Base-by-base conservation (phyloP, 192 early-diverging fungal species). In the Kickxella alabastrina region DNA sequence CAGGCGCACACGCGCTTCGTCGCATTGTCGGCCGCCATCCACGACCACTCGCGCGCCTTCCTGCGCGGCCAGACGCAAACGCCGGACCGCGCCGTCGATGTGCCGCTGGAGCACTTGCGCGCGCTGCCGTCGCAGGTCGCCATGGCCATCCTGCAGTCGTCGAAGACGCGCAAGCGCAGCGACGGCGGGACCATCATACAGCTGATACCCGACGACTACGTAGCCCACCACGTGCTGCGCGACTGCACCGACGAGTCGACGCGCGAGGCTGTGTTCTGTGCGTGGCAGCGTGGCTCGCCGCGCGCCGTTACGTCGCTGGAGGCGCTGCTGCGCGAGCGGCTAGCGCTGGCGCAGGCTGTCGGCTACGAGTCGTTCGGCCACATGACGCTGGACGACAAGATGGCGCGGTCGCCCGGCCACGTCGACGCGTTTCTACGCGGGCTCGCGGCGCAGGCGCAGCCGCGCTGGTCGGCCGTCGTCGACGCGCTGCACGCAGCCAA, bases 301-400 rank as follows among this genome's bases (percentile, higher is more conserved):
- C 46, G 79, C 24, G 88, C 87, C 31, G 78, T 95, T 6, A 53
- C 59, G 8, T 59, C 81, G 1, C 70, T 99, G 40, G 91, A 96
- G 42, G 68, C 68, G 18, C 37, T 99, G 54, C 62, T 99, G 46
- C 75, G 71, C 44, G 82, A 81, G 44, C 78, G 96, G 18, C 83
- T 76, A 3, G 74, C 83, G 27, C 73, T 99, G 26, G 90, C 92
- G 10, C 61, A 71, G 5, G 59, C 91, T 14, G 77, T 96, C 3
- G 92, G 92, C 0, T 83, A 83, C 28, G 68, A 75, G 10, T 92
- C 87, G 37, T 99, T 88, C 83, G 87, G 85, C 15, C 80, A 95
- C 48, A 80, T 92, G 79, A 83, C 83, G 29, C 69, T 99, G 21
- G 81, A 79, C 18, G 93, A 97, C 49, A 97, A 97, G 57, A 99